Evolutionary conservation across 169 alveolate species (phyloP).

Genomic region (Plasmodium vivax): DNA sequence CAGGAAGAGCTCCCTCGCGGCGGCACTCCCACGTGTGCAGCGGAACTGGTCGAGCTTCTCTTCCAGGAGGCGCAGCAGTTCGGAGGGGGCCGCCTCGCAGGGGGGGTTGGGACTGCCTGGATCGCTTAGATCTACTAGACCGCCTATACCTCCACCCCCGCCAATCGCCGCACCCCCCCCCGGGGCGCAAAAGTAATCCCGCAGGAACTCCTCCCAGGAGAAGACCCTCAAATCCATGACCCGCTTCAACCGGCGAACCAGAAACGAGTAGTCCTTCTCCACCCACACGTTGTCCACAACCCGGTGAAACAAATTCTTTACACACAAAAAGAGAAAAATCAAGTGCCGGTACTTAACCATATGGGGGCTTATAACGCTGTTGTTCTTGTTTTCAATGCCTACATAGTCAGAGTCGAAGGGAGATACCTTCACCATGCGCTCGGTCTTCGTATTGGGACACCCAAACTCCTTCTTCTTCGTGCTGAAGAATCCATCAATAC

Average conservation of each 20-base stretch:
- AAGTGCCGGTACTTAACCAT: constrained; percentile 28
- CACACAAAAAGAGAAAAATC: constrained; percentile 12
- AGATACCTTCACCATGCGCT: constrained; percentile 68
- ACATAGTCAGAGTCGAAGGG: constrained; percentile 59
- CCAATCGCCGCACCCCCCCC: background rate
- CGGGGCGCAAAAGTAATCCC: constrained; percentile 6
- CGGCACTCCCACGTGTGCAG: background rate
- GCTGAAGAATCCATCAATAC: constrained; percentile 82
- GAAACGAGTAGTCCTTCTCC: constrained; percentile 45
- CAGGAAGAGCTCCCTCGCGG: constrained; percentile 14
- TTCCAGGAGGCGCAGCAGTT: background rate
- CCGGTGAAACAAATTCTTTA: constrained; percentile 31
- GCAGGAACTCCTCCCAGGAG: constrained; percentile 5
- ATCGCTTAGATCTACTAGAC: background rate
- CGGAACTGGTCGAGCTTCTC: background rate
- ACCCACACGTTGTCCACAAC: constrained; percentile 32
- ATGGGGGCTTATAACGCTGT: constrained; percentile 59
- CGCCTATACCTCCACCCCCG: background rate
- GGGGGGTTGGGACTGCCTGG: background rate
- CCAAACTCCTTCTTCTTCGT: constrained; percentile 61
- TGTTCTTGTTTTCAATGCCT: constrained; percentile 65
- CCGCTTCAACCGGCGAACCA: background rate
- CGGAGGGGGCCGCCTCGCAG: background rate
- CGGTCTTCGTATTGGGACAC: constrained; percentile 76
- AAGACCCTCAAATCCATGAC: constrained; percentile 13